These are phyloP conservation scores for Penicillium sp. DNA, from an alignment of 2,329 filamentous ascomycete genomes.

Conservation along the genomic window DNA sequence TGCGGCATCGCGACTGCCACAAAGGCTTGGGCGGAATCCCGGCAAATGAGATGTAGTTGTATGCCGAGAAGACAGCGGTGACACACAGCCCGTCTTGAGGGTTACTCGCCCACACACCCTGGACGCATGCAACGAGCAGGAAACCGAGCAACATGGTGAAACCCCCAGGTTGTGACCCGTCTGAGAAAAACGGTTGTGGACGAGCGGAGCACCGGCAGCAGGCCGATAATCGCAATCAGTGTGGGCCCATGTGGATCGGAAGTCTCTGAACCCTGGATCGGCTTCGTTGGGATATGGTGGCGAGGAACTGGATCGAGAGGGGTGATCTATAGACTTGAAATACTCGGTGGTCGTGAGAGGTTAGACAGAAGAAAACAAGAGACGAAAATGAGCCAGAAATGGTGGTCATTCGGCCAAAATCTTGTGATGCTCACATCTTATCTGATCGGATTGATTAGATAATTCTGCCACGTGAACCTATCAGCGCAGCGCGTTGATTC, in stretches of 20 bases:
- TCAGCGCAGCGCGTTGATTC: background rate
- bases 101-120: constrained; percentile 9
- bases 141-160: constrained; percentile 23
- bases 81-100: constrained; percentile 34
- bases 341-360: background rate
- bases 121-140: constrained; percentile 17
- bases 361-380: too few species aligned
- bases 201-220: constrained; percentile 10
- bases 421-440: constrained; percentile 9
- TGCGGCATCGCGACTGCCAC: constrained; percentile 34
- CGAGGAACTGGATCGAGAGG: background rate
- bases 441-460: constrained; percentile 19
- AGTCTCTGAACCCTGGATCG: constrained; percentile 7
- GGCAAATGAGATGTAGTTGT: constrained; percentile 34
- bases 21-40: constrained; percentile 18
- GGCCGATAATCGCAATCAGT: constrained; percentile 16
- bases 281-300: too few species aligned
- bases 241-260: constrained; percentile 10
- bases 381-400: background rate
- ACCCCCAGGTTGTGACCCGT: background rate
- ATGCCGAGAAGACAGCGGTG: constrained; percentile 33
- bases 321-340: background rate
- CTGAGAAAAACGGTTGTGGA: constrained; percentile 3
- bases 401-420: background rate
- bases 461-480: constrained; percentile 6